Evolutionary conservation across 768 basidiomycete genomes (phyloP), one percentile per base, ranked within the genome.

Genomic region (Kwoniella heveanensis): DNA sequence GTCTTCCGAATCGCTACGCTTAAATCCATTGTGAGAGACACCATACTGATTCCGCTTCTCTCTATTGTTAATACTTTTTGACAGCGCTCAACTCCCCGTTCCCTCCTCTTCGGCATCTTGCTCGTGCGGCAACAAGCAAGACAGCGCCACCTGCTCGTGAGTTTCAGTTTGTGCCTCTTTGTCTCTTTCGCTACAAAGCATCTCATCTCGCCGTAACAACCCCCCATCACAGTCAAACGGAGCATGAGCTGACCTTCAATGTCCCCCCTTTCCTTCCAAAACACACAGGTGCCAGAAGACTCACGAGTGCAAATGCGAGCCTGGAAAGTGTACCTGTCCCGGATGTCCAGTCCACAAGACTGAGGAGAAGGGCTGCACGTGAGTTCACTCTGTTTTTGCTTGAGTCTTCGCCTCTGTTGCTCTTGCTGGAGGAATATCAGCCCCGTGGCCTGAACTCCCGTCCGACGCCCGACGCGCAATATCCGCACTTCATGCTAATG

Each of bases 111-210:
- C 71, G 17, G 66, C 66, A 21, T 25, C 54, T 22, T 73, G 71
- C 65, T 69, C 67, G 15, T 74, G 68, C 54, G 37, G 44, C 29
- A 62, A 57, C 60, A 64, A 60, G n/a, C 60, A 60, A 15, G 64
- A 66, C 27, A 24, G 37, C 27, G 37, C 64, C 48, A 55, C 70
- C 46, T 74, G 73, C 73, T 48, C 60, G 73, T 74, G 52, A 69
- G 73, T 70, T 13, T 10, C 13, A 5, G 17, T 25, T 48, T 24
- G 13, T 29, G n/a, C n/a, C n/a, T n/a, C n/a, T n/a, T n/a, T n/a
- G n/a, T 3, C 15, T 48, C 24, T 0, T 29, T 10, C 15, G 30
- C 32, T 17, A 54, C 26, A 44, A 17, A 48, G 12, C 57, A 0
- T 39, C 51, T 32, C 15, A 51, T 30, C 32, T 19, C 25, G 10